Evolutionary conservation across 306 rosid genomes (phyloP), one percentile per base, ranked within the genome.

Genomic region (Prunus fruticosa): DNA sequence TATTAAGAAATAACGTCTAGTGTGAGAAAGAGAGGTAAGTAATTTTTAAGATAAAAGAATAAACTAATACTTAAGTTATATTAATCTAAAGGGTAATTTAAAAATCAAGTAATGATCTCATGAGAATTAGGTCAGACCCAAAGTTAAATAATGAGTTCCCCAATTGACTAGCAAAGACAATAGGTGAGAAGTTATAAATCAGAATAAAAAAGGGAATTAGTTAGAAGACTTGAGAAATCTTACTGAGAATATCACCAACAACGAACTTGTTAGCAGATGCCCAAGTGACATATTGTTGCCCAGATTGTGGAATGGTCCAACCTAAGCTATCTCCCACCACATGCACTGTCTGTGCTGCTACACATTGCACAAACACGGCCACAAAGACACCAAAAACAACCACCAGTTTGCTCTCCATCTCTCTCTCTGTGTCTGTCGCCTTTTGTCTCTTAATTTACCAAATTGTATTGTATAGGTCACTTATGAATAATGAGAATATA

Each of bases 301-400:
- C 50, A 47, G 5, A 9, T 14, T 2, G 6, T 5, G 89, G 91
- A 34, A 69, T 8, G 1, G 5, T 20, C 89, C 91, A 89, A 20
- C 82, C 87, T 5, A 7, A 1, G 43, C 3, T 1, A 2, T 65
- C 82, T 79, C 93, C 93, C 32, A 89, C 91, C 1, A 83, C 69
- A 67, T 81, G 81, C 19, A 2, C 54, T 15, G 67, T 80, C 5
- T 78, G 72, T 71, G 84, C 86, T 10, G 65, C 32, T 32, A 51
- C 34, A 6, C 56, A 47, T 1, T 76, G 83, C 6, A 73, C 6
- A 49, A 83, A 34, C 77, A 85, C 32, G n/a, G 72, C 50, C 61
- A 64, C 51, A 38, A 68, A 38, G 7, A 78, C 58, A 3, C 58
- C 23, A 22, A 73, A 30, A 27, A 64, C 41, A 20, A 45, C 73